Percentiles rank a stretch among this genome's conserved stretches.
Evolutionary conservation across 331 rosid species (phyloP).

Genomic region (Pyracantha coccinea): DNA sequence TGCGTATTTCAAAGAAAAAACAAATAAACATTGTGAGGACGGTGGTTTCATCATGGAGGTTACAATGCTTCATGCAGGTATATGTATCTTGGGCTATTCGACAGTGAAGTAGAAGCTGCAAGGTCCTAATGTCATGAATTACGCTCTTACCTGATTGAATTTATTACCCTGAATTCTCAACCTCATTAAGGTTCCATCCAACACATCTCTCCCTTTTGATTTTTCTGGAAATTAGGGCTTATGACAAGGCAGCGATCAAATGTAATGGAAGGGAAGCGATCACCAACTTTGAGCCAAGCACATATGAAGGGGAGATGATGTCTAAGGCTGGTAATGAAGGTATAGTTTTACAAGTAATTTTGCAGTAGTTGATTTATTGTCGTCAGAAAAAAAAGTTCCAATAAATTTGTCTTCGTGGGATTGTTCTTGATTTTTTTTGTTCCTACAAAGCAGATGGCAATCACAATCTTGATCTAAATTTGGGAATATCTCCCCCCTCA

Average conservation of each 20-base stretch:
- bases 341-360: not conserved
- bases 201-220: constrained; percentile 67
- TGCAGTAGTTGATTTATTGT: too few relatives aligned
- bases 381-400: not conserved
- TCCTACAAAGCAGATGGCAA: constrained; percentile 39
- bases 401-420: not conserved
- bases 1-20: constrained; percentile 65
- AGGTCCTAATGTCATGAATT: constrained; percentile 92
- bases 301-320: constrained; percentile 63
- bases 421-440: constrained; percentile 5
- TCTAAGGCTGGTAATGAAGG: constrained; percentile 54
- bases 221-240: constrained; percentile 94
- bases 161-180: constrained; percentile 69
- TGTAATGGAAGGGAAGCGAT: constrained; percentile 97
- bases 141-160: constrained; percentile 69
- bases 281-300: constrained; percentile 87
- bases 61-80: constrained; percentile 98
- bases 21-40: constrained; percentile 55
- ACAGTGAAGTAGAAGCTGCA: constrained; percentile 99
- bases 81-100: constrained; percentile 99
- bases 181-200: constrained; percentile 65
- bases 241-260: constrained; percentile 95
- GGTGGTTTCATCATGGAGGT: constrained; percentile 78
- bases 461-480: constrained; percentile 83
- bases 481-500: constrained; percentile 74